Base-by-base conservation (phyloP, 345 rosid genomes). In the Sisymbrium altissimum region DNA sequence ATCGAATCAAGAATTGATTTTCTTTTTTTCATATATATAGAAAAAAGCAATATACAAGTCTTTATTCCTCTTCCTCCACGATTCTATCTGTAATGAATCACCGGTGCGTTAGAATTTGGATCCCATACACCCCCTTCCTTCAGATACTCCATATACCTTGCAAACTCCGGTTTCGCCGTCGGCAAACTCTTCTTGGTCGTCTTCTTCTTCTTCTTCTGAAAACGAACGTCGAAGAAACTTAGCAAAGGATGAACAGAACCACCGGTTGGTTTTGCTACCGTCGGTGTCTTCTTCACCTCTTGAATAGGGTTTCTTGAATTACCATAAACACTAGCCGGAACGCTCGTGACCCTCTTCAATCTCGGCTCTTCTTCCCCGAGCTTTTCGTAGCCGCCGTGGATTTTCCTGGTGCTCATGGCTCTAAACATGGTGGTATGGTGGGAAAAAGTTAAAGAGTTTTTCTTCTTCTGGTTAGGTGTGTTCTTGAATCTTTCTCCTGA, bases 111-210 rank as follows among this genome's bases (percentile, higher is more conserved):
- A 29, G 89, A 80, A 17, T 40, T 82, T 1, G 12, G 45, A 80
- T 87, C 92, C 96, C 98, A 92, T 13, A 76, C 74, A 46, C 97
- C 97, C 2, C 89, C 93, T 41, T 93, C 97, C 64, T 78, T 90
- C 17, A 90, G 68, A 63, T 88, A 93, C 74, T 85, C 84, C 44
- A 93, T 64, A 58, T 93, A 93, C 82, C 97, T 85, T 0, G 89
- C 81, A 18, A 88, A 83, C 54, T 93, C 93, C 0, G 95, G 95
- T 67, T 73, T 86, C 1, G 97, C 84, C 4, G 93, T 87, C 0
- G 88, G 40, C 54, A 74, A 84, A 88, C 81, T 90, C 83, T 82
- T 85, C 25, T 87, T 70, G 15, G 15, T 27, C 7, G 27, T 35
- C 27, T 21, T 59, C 50, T 66, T 77, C 71, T 67, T 67, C 60